Evolutionary conservation across 2,329 filamentous ascomycete genomes (phyloP).

Genomic region (Phaeosphaeriaceae sp.): DNA sequence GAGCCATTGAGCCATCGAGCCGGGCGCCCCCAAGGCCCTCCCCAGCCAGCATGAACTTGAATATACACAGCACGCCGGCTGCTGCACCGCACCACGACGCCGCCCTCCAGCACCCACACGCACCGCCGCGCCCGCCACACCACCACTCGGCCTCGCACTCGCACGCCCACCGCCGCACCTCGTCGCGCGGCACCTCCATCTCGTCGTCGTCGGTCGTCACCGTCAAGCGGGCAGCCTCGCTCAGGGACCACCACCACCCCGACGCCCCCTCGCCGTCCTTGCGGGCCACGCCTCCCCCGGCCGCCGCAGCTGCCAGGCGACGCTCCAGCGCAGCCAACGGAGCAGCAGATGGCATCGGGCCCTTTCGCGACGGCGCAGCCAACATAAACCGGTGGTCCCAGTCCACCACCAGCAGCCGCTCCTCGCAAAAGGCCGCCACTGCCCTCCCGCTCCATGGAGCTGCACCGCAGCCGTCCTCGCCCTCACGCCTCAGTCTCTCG

Average conservation of each 20-base stretch:
- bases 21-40: background rate
- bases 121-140: conserved; percentile 12
- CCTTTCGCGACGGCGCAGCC: conserved; percentile 54
- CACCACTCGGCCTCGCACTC: conserved; percentile 10
- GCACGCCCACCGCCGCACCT: conserved; percentile 28
- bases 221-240: conserved; percentile 52
- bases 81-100: background rate
- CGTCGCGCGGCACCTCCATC: conserved; percentile 53
- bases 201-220: conserved; percentile 53
- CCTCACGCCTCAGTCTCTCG: conserved; percentile 34
- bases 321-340: conserved; percentile 51
- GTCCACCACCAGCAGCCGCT: conserved; percentile 56
- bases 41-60: background rate
- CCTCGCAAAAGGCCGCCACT: conserved; percentile 30
- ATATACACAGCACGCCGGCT: conserved; percentile 1
- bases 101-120: background rate
- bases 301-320: conserved; percentile 28
- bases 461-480: conserved; percentile 41
- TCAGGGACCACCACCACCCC: conserved; percentile 29
- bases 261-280: conserved; percentile 23
- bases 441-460: conserved; percentile 46
- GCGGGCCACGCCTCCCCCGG: conserved; percentile 35
- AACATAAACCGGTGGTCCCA: conserved; percentile 67
- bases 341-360: conserved; percentile 47
- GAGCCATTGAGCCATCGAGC: background rate